phyloP scores from a whole-genome alignment of 2,329 filamentous ascomycete species.

The Colletotrichum sp. region DNA sequence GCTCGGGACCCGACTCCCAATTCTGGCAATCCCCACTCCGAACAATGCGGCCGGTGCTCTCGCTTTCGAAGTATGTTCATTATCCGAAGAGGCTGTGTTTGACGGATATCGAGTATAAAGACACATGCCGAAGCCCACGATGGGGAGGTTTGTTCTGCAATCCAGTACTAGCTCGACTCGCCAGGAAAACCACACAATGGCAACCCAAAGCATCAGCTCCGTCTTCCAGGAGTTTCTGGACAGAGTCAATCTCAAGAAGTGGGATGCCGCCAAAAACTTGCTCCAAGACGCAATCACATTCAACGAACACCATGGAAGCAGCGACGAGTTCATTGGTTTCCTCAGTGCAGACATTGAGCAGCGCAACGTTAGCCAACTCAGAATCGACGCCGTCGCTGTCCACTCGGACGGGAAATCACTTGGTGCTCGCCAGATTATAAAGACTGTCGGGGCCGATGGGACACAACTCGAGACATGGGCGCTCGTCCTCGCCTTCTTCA shows the following conservation, averaged over 20 bases:
- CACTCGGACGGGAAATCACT: neutral
- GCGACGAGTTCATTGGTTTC: neutral
- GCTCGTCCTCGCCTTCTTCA: slow-evolving; percentile 1
- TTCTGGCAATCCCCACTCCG: neutral
- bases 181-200: neutral
- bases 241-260: neutral
- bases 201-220: neutral
- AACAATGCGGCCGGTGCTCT: neutral
- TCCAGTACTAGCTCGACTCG: neutral
- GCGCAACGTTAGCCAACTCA: neutral
- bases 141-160: neutral
- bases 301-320: neutral
- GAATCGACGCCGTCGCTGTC: neutral
- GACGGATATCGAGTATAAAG: neutral
- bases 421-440: neutral
- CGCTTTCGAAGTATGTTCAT: neutral
- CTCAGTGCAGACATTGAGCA: neutral
- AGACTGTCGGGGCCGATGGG: neutral
- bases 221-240: neutral
- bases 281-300: neutral
- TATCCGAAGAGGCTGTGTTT: neutral
- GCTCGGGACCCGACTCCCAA: neutral
- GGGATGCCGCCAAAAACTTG: neutral
- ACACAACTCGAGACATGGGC: neutral
- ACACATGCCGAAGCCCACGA: neutral